Evolutionary conservation across 2,329 filamentous ascomycete species (phyloP).

Genomic region (Sporothrix sp.): DNA sequence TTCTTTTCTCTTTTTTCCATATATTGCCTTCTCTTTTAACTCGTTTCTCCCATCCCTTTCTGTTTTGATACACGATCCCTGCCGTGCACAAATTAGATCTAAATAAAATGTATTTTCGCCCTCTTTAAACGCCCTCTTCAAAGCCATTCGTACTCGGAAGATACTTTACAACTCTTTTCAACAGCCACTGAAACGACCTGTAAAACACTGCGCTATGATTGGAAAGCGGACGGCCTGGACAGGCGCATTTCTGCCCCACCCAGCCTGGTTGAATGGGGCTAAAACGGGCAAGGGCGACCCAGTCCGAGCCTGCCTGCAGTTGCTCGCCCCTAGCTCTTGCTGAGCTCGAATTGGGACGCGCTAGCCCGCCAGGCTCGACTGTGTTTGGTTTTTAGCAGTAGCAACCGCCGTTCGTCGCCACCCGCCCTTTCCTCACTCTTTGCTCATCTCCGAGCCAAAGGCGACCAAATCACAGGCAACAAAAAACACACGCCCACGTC

Average conservation of each 20-base stretch:
- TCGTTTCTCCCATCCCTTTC: not conserved
- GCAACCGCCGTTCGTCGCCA: not conserved
- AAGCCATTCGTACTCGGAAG: no score
- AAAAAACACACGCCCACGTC: conserved; percentile 5
- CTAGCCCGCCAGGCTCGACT: not conserved
- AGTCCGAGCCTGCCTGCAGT: not conserved
- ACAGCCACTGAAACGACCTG: no score
- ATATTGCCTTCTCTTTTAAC: not conserved
- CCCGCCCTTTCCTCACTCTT: not conserved
- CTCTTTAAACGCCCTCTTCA: no score
- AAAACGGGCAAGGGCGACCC: not conserved
- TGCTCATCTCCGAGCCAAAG: not conserved
- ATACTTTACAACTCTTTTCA: no score
- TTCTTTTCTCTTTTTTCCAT: not conserved
- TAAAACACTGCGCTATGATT: no score
- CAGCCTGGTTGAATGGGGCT: not conserved
- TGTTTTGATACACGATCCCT: not conserved
- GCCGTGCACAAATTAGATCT: no score
- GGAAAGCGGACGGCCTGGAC: no score
- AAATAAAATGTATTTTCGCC: no score
- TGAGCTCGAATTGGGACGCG: no score
- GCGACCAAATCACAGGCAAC: conserved; percentile 2
- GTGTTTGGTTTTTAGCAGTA: not conserved
- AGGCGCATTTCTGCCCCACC: no score
- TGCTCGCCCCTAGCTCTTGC: no score